Percentiles rank a stretch among this genome's conserved stretches.
phyloP scores from a whole-genome alignment of 441 rosid species.

The Gossypium schwendimanii region DNA sequence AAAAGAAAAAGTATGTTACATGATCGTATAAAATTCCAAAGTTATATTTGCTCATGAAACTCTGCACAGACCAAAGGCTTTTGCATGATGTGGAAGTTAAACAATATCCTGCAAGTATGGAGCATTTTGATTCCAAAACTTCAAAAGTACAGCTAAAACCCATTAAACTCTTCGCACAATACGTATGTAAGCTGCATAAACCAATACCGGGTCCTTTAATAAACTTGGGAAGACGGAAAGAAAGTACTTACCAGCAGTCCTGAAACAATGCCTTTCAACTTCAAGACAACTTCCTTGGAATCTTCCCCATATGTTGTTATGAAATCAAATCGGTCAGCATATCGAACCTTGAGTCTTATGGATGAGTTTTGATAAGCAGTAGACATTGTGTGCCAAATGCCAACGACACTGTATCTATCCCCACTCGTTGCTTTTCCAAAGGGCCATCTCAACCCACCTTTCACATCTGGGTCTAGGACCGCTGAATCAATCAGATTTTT shows the following conservation, averaged over 20 bases:
- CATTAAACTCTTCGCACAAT: background rate
- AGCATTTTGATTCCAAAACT: background rate
- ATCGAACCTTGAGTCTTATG: conserved; percentile 38
- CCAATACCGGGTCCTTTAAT: background rate
- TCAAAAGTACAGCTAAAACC: background rate
- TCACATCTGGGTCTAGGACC: conserved; percentile 43
- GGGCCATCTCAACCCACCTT: conserved; percentile 66
- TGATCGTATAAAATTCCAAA: background rate
- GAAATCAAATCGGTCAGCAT: conserved; percentile 48
- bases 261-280: conserved; percentile 34
- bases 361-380: conserved; percentile 29
- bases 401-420: conserved; percentile 34
- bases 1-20: background rate
- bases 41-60: no score
- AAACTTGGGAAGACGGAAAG: background rate
- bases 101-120: background rate
- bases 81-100: background rate
- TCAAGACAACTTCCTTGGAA: conserved; percentile 31
- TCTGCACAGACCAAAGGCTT: background rate
- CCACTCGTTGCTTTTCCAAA: conserved; percentile 33
- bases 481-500: conserved; percentile 42
- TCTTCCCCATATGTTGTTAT: conserved; percentile 30
- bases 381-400: conserved; percentile 37
- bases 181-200: background rate
- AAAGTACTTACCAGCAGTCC: conserved; percentile 25